Base-by-base conservation (phyloP, 2,329 filamentous ascomycete genomes). In the Nigrospora sphaerica region DNA sequence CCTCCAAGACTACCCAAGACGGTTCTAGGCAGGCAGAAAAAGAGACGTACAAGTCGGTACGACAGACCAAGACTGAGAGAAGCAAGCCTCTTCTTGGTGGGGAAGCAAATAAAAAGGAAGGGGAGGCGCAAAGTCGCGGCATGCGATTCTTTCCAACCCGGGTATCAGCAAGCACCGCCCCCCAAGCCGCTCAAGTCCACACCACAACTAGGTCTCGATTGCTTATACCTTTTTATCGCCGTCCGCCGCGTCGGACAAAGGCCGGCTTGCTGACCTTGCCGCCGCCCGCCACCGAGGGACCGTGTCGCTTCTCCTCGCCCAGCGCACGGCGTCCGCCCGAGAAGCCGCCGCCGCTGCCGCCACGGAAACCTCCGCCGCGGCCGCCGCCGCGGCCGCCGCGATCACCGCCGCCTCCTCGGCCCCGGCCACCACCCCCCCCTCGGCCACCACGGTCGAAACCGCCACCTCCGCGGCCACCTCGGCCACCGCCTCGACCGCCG, bases 281-380 rank as follows among this genome's bases (percentile, higher is more conserved):
- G 17, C 68, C 66, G 12, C 56, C 56, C 4, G 51, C 54, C 42
- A 60, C 61, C 1, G 64, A 61, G 34, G 65, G 55, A 5, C 71
- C 72, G 41, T 68, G 65, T 53, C 65, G 66, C 64, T 74, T 76
- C 36, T 74, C 72, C 44, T 70, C 69, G 13, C 76, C 77, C 39
- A 80, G 61, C 0, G 76, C 74, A 45, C 70, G 68, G 46, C 75
- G 63, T 6, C 72, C 71, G 39, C 65, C 65, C 6, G 67, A 51
- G 42, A 75, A 72, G 33, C 67, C 68, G n/a, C 73, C 74, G 51
- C 65, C 71, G 19, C 75, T 74, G 41, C 71, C 68, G 34, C 66
- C 59, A 11, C 64, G 62, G 31, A 69, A 65, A 4, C 64, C 66
- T 40, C 62, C 61, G 31, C 59, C 63, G 40, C 67, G 63, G 16